Conservation (phyloP, 2,329 filamentous ascomycete species). For the Nigrospora sphaerica region DNA sequence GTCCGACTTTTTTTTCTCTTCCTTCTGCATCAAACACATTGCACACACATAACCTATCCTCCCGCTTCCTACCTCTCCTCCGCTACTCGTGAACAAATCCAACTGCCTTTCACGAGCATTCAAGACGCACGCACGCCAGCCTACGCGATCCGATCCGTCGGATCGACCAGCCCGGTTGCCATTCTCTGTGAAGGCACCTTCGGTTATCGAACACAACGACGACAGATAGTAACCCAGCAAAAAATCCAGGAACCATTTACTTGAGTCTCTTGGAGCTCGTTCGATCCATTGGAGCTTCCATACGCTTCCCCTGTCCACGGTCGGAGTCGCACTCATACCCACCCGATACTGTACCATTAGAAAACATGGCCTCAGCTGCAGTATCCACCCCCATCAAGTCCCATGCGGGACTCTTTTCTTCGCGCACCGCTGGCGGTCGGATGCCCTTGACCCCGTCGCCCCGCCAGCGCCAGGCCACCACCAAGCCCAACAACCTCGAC, state of each 20-base stretch:
- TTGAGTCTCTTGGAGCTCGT: slow-evolving; percentile 54
- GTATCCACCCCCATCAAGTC: slow-evolving; percentile 92
- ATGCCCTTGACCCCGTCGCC: slow-evolving; percentile 94
- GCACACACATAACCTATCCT: too few relatives aligned
- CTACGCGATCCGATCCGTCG: background rate
- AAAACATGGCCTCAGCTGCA: slow-evolving; percentile 69
- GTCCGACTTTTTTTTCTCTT: too few relatives aligned
- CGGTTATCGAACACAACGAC: slow-evolving; percentile 40
- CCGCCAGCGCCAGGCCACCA: slow-evolving; percentile 49
- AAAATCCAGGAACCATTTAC: slow-evolving; percentile 48
- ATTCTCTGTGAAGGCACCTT: slow-evolving; percentile 35
- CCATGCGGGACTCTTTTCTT: slow-evolving; percentile 86
- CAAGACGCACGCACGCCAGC: background rate
- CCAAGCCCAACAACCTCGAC: slow-evolving; percentile 43
- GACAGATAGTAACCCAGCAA: slow-evolving; percentile 35
- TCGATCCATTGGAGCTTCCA: slow-evolving; percentile 31
- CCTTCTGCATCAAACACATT: too few relatives aligned
- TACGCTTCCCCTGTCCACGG: slow-evolving; percentile 14
- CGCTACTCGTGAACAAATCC: too few relatives aligned
- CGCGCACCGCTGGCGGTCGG: slow-evolving; percentile 87
- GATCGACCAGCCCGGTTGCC: slow-evolving; percentile 5
- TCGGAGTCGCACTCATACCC: slow-evolving; percentile 17
- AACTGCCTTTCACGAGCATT: too few relatives aligned
- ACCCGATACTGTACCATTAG: slow-evolving; percentile 15
- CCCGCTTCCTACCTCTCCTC: too few relatives aligned